Evolutionary conservation across 192 early-diverging fungal species (phyloP).

Genomic region (Paraglomus brasilianum): DNA sequence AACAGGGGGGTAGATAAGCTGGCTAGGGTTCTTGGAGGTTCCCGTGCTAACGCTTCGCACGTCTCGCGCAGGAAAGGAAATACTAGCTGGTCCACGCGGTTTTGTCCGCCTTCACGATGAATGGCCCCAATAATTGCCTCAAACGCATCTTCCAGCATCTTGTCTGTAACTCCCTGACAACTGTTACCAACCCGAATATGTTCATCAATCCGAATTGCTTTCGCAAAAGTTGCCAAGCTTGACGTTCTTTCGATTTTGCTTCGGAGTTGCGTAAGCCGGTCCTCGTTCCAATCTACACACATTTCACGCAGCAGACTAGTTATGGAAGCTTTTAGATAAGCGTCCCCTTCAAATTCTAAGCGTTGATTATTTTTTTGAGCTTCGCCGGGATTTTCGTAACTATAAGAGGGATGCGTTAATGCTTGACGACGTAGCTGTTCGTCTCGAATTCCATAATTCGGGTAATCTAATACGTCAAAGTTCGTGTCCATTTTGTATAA

Average conservation of each 20-base stretch:
- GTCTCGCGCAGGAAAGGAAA: too few relatives aligned
- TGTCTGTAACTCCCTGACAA: constrained; percentile 24
- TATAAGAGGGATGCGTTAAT: constrained; percentile 27
- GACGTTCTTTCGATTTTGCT: constrained; percentile 28
- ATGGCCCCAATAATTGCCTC: constrained; percentile 32
- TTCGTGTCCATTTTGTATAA: too few relatives aligned
- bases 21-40: too few relatives aligned
- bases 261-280: constrained; percentile 22
- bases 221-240: constrained; percentile 23
- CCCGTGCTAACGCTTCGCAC: too few relatives aligned
- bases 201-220: constrained; percentile 13
- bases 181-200: constrained; percentile 22
- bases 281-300: constrained; percentile 22
- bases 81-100: too few relatives aligned
- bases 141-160: constrained; percentile 31
- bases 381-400: constrained; percentile 31
- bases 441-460: too few relatives aligned
- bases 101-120: too few relatives aligned
- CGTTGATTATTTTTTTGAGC: constrained; percentile 28
- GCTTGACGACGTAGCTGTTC: constrained; percentile 19
- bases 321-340: constrained; percentile 18
- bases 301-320: constrained; percentile 9
- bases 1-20: too few relatives aligned
- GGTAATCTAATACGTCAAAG: too few relatives aligned
- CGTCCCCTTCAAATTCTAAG: constrained; percentile 30